phyloP scores from a whole-genome alignment of 2,329 filamentous ascomycete species.

The Talaromyces sp. region DNA sequence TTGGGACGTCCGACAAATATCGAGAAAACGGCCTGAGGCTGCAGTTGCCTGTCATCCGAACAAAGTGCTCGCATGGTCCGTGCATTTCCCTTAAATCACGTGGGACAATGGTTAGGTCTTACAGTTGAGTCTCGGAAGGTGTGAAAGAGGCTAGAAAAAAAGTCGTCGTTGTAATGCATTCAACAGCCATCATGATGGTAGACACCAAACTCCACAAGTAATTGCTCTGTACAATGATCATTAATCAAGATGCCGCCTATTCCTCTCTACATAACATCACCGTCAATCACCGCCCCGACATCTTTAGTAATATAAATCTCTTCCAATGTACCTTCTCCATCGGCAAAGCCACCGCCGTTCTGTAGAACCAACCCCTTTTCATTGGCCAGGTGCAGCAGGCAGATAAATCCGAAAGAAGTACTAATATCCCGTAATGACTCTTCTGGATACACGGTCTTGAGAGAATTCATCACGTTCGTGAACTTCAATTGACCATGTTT shows the following conservation, averaged over 20 bases:
- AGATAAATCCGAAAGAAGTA: conserved; percentile 85
- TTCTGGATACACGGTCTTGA: conserved; percentile 82
- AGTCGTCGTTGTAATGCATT: neutral
- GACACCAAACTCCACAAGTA: neutral
- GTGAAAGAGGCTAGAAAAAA: neutral
- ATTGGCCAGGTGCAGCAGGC: conserved; percentile 83
- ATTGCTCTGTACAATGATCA: conserved; percentile 14
- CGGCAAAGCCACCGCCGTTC: conserved; percentile 48
- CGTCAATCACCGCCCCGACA: conserved; percentile 38
- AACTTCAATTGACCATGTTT: conserved; percentile 67
- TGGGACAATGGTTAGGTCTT: neutral
- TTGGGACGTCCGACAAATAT: neutral
- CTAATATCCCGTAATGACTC: conserved; percentile 89
- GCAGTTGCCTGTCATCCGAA: neutral
- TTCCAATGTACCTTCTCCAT: conserved; percentile 35
- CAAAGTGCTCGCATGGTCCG: neutral
- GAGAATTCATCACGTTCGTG: conserved; percentile 83
- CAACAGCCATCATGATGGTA: neutral
- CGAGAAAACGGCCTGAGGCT: neutral
- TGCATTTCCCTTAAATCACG: neutral
- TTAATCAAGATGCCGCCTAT: neutral
- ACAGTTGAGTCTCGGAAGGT: neutral
- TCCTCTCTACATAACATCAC: conserved; percentile 24
- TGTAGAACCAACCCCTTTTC: conserved; percentile 82
- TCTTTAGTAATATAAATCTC: conserved; percentile 45